Evolutionary conservation across 352 stramenopile genomes (phyloP).

Genomic region (Thraustochytrium sp.): DNA sequence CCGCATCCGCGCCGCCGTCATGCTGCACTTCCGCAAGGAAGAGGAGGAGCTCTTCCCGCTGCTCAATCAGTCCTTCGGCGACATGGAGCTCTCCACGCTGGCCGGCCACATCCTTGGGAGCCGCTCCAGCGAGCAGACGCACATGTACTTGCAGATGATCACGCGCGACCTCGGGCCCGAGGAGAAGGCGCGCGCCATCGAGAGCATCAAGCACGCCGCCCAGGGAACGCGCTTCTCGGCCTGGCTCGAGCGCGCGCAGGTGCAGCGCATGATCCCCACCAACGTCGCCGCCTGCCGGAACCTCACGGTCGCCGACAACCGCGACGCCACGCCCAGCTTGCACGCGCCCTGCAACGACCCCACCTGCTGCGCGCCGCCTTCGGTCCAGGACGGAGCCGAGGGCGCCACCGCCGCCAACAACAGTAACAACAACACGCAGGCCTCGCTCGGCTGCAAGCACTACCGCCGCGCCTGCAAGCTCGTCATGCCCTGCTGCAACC

Average conservation of each 20-base stretch:
- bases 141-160: conserved; percentile 55
- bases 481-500: conserved; percentile 71
- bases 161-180: conserved; percentile 53
- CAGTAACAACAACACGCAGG: conserved; percentile 5
- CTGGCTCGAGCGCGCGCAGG: conserved; percentile 7
- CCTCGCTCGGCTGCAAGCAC: conserved; percentile 64
- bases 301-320: neutral
- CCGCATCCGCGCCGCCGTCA: neutral
- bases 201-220: conserved; percentile 13
- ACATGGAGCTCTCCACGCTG: conserved; percentile 65
- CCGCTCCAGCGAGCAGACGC: conserved; percentile 52
- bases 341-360: neutral
- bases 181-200: conserved; percentile 28
- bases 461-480: conserved; percentile 75
- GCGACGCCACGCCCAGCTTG: neutral
- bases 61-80: conserved; percentile 63
- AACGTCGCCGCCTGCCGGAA: neutral
- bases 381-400: neutral
- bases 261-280: neutral
- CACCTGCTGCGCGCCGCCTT: neutral
- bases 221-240: conserved; percentile 32
- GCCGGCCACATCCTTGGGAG: conserved; percentile 77
- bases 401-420: neutral
- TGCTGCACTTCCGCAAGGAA: conserved; percentile 63
- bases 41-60: conserved; percentile 64